phyloP scores from a whole-genome alignment of 768 basidiomycete species.

The Fistulinella prunicolor region DNA sequence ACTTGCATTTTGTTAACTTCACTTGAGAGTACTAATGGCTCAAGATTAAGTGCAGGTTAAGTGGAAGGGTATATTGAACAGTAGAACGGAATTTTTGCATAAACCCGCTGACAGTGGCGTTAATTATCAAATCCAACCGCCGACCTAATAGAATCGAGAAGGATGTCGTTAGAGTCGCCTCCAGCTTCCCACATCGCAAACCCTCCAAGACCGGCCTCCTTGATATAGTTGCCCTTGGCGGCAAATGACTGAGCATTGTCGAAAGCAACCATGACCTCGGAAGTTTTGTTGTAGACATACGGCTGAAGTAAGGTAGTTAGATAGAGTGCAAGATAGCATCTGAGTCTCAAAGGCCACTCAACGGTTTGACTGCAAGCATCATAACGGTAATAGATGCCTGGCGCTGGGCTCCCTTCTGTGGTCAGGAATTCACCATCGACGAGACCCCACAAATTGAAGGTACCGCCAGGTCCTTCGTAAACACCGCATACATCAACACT shows the following conservation, averaged over 20 bases:
- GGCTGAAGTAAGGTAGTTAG: slow-evolving; percentile 39
- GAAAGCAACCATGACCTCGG: slow-evolving; percentile 57
- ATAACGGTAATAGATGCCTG: slow-evolving; percentile 50
- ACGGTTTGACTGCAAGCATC: slow-evolving; percentile 71
- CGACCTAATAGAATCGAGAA: slow-evolving; percentile 53
- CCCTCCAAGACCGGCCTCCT: slow-evolving; percentile 48
- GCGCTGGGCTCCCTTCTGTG: slow-evolving; percentile 19
- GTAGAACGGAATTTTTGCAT: too few relatives aligned
- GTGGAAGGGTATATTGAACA: too few relatives aligned
- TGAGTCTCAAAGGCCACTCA: neutral
- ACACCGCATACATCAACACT: slow-evolving; percentile 56
- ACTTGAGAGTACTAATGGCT: too few relatives aligned
- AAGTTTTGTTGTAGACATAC: slow-evolving; percentile 53
- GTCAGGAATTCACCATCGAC: slow-evolving; percentile 54
- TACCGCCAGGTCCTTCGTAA: slow-evolving; percentile 44
- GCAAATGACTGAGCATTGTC: slow-evolving; percentile 56
- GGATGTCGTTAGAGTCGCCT: slow-evolving; percentile 55
- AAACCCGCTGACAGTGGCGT: too few relatives aligned
- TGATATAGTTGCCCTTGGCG: slow-evolving; percentile 59
- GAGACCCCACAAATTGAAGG: slow-evolving; percentile 59
- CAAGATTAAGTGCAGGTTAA: too few relatives aligned
- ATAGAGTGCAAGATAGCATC: slow-evolving; percentile 15
- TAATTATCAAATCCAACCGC: neutral
- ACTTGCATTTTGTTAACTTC: too few relatives aligned
- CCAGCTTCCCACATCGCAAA: slow-evolving; percentile 71